These are phyloP conservation scores for Vitis cinerea DNA, from an alignment of 164 flowering plant species.

Conservation along the genomic window DNA sequence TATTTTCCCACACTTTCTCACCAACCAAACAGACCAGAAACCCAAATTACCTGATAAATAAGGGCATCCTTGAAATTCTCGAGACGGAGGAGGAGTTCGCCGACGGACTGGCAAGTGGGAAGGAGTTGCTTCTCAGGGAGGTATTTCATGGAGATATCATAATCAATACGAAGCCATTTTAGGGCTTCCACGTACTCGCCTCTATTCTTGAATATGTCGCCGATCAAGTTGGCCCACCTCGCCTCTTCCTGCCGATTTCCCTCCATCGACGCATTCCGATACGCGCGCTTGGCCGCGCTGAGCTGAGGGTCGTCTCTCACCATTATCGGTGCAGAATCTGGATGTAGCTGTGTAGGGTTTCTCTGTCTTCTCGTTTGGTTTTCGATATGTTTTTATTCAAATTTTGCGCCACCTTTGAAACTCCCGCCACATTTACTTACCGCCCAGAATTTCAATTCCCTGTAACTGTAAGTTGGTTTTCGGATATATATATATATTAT, in stretches of 20 bases:
- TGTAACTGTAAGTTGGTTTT: too few relatives aligned
- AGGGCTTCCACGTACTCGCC: constrained; percentile 91
- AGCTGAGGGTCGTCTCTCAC: constrained; percentile 46
- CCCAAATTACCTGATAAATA: constrained; percentile 65
- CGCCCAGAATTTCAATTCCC: too few relatives aligned
- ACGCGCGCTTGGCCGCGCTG: constrained; percentile 65
- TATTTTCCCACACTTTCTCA: background rate
- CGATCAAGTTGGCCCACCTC: constrained; percentile 90
- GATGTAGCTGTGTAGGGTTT: background rate
- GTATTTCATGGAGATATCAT: constrained; percentile 62
- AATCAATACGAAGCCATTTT: constrained; percentile 82
- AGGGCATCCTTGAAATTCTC: constrained; percentile 68
- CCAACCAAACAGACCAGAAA: background rate
- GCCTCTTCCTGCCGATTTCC: constrained; percentile 91
- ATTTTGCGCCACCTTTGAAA: too few relatives aligned
- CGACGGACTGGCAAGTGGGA: constrained; percentile 90
- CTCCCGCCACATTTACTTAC: too few relatives aligned
- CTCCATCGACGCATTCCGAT: constrained; percentile 50
- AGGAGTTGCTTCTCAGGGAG: constrained; percentile 73
- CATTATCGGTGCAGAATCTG: constrained; percentile 14
- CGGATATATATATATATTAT: too few relatives aligned
- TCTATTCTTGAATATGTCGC: constrained; percentile 69
- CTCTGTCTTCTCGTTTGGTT: too few relatives aligned
- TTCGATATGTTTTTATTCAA: too few relatives aligned
- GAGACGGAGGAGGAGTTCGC: constrained; percentile 80